A percentile compares a stretch with the other conserved stretches of the same genome.
These are phyloP conservation scores for Acorus gramineus DNA, from an alignment of 106 monocot species.

Conservation along the genomic window DNA sequence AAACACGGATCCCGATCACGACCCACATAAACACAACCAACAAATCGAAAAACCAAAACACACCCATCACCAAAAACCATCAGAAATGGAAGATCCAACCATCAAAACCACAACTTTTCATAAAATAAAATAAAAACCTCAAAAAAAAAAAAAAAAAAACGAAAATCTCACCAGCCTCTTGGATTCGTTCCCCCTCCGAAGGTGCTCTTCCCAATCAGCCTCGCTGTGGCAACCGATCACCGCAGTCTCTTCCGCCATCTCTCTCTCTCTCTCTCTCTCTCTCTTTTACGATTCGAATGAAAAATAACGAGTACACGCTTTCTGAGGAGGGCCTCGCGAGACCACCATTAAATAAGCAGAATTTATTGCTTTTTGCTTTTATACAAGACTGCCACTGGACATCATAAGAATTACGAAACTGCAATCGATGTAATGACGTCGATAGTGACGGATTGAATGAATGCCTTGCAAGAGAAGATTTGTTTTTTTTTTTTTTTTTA, in stretches of 20 bases:
- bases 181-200: constrained; percentile 40
- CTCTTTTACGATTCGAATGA: background rate
- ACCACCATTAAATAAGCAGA: background rate
- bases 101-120: too few species aligned
- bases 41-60: too few species aligned
- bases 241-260: constrained; percentile 26
- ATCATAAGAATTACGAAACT: background rate
- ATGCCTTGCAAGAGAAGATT: too few species aligned
- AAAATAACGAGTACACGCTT: background rate
- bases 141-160: background rate
- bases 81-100: too few species aligned
- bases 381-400: background rate
- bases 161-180: constrained; percentile 28
- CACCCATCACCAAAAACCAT: too few species aligned
- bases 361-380: too few species aligned
- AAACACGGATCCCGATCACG: too few species aligned
- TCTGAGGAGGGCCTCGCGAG: background rate
- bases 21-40: too few species aligned
- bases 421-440: too few species aligned
- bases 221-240: constrained; percentile 48
- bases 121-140: background rate
- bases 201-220: constrained; percentile 33
- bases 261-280: background rate
- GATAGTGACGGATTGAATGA: too few species aligned
- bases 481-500: too few species aligned